Percentiles rank a stretch among this genome's conserved stretches.
These are phyloP conservation scores for Saccharomyces hybrid DNA, from an alignment of 1,139 yeast genomes.

Conservation along the genomic window DNA sequence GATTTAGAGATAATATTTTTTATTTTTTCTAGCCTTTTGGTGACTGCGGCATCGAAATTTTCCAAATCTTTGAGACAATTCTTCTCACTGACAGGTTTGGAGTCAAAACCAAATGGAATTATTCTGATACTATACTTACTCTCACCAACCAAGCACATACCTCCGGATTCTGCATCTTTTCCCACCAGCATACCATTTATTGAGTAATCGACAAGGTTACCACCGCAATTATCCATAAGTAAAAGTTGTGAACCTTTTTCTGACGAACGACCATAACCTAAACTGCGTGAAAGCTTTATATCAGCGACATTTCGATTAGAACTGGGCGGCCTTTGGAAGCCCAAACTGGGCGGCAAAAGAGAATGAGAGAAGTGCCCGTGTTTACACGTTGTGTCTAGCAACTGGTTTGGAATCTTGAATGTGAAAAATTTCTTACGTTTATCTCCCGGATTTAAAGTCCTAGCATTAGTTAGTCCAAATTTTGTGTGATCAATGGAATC, in stretches of 20 bases:
- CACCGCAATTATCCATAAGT: not conserved
- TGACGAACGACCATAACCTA: not conserved
- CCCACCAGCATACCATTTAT: not conserved
- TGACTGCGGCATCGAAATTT: not conserved
- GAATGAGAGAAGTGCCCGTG: constrained; percentile 45
- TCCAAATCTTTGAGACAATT: not conserved
- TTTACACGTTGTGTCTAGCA: constrained; percentile 49
- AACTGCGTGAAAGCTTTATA: not conserved
- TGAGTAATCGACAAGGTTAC: not conserved
- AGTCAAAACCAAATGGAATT: not conserved
- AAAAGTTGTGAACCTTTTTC: not conserved
- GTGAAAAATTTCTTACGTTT: constrained; percentile 53
- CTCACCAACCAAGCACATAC: not conserved
- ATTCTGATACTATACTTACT: not conserved
- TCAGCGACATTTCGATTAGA: not conserved
- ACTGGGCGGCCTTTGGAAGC: not conserved
- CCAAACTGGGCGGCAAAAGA: constrained; percentile 13
- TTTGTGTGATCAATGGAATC: constrained; percentile 27
- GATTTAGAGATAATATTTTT: not conserved
- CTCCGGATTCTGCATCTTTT: not conserved
- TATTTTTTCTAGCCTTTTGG: not conserved
- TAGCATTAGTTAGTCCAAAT: constrained; percentile 45
- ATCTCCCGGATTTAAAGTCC: constrained; percentile 42
- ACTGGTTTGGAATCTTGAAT: constrained; percentile 49
- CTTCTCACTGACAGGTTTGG: not conserved